Base-by-base conservation (phyloP, 176 grass and related monocot species). In the Ananas comosus region DNA sequence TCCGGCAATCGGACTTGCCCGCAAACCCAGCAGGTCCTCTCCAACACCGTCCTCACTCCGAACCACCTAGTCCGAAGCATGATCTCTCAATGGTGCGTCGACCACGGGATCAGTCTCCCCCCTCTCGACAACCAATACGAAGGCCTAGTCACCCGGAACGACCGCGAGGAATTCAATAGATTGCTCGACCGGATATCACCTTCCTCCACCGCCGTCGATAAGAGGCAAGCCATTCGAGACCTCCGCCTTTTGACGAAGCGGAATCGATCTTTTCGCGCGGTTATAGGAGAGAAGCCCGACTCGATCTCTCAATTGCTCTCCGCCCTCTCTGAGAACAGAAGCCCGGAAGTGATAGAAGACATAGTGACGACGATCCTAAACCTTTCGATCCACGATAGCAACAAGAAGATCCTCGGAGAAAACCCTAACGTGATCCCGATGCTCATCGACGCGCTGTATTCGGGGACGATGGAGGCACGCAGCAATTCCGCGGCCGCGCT, bases 281-380 rank as follows among this genome's bases (percentile, higher is more conserved):
- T 96, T 64, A 79, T 96, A 71, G 91, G 78, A 54, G 85, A 88
- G 13, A 91, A 75, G 18, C 80, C 88, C 48, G 75, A 83, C 67
- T 71, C 78, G 21, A 88, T 96, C 64, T 73, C 85, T 71, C 83
- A 77, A 11, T 72, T 96, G 70, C 70, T 88, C 13, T 86, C 82
- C 25, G 83, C 82, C 17, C 74, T 82, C 18, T 86, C 85, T 1
- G 67, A 88, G 71, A 82, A 80, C 67, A 76, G 69, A 48, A 82
- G 86, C 65, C 82, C 77, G 50, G 73, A 96, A 69, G 78, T 96
- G 27, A 66, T 85, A 5, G 85, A 96, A 72, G 88, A 96, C 49
- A 78, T 82, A 28, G 91, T 96, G 61, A 96, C 91, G 10, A 72
- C 87, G 63, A 86, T 96, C 67, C 81, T 96, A 14, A 96, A 96